Evolutionary conservation across 495 filamentous ascomycete genomes (phyloP), one percentile per base, ranked within the genome.

Genomic region (Neurospora cerealis): DNA sequence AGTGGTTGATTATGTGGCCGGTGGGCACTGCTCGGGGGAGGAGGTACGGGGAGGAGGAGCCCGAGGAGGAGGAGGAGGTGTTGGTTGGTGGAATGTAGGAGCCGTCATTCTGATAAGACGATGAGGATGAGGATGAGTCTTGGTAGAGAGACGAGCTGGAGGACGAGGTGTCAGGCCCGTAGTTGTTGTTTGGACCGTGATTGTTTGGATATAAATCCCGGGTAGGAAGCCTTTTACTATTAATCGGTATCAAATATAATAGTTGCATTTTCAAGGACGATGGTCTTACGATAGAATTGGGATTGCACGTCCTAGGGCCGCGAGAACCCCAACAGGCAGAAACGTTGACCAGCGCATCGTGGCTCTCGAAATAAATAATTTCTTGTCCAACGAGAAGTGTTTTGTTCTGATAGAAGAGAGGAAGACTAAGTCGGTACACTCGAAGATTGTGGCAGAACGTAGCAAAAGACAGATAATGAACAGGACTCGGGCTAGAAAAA

Each of bases 1-100:
- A 95, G 40, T 87, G 84, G 41, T 87, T 85, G 76, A 94, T 91
- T 37, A 80, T 73, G 38, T 37, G 28, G 37, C 80, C 80, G 39
- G 46, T 42, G 5, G 76, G 74, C 2, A 81, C 73, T 6, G 39
- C 69, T 21, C 75, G 62, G n/a, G 62, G 76, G 5, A 38, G 74
- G 73, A 34, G 73, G 73, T 32, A 8, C 21, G 42, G 13, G 17
- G 41, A n/a, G 19, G 70, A 32, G 19, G 70, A 32, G 39, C n/a
- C 8, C 13, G 66, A 36, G 38, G 62, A 66, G 66, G n/a, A 24
- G 69, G 42, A 44, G n/a, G n/a, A n/a, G n/a, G n/a, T n/a, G n/a
- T n/a, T n/a, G n/a, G n/a, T n/a, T n/a, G n/a, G n/a, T n/a, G n/a
- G n/a, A n/a, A n/a, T n/a, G n/a, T n/a, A n/a, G n/a, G n/a, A n/a